Evolutionary conservation across 129 eudicot species (phyloP).

Genomic region (Erigeron canadensis): DNA sequence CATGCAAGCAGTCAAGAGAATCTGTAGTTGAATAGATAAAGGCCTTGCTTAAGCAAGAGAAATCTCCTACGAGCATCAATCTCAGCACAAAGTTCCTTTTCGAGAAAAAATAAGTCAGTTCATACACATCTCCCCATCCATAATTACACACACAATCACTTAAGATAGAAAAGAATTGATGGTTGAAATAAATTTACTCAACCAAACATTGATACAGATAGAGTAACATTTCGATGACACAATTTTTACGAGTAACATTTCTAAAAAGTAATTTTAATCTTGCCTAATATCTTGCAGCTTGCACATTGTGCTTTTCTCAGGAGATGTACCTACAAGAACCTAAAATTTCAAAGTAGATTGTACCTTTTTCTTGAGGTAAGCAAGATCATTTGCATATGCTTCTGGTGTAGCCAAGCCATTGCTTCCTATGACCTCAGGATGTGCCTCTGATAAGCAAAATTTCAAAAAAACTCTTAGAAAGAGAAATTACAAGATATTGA

Average conservation of each 20-base stretch:
- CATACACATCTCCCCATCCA: too few species aligned
- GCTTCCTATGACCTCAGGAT: slow-evolving; percentile 82
- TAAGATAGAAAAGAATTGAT: too few species aligned
- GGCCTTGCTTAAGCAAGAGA: too few species aligned
- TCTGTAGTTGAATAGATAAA: too few species aligned
- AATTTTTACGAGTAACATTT: neutral
- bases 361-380: slow-evolving; percentile 93
- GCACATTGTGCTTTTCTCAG: neutral
- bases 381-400: slow-evolving; percentile 74
- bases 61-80: too few species aligned
- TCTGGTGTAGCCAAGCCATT: slow-evolving; percentile 76
- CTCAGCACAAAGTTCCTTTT: too few species aligned
- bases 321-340: slow-evolving; percentile 11
- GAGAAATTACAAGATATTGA: slow-evolving; percentile 1
- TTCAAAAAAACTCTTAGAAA: neutral
- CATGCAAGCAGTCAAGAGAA: too few species aligned
- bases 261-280: neutral
- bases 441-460: slow-evolving; percentile 65
- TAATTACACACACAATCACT: too few species aligned
- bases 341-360: neutral
- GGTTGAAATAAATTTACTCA: too few species aligned
- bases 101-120: too few species aligned
- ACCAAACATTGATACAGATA: too few species aligned
- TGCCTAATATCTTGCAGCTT: slow-evolving; percentile 1
- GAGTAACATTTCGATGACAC: neutral